Percentiles rank a stretch among this genome's conserved stretches.
Conservation (phyloP, 2,329 filamentous ascomycete genomes). For the Aureobasidium subglaciale region DNA sequence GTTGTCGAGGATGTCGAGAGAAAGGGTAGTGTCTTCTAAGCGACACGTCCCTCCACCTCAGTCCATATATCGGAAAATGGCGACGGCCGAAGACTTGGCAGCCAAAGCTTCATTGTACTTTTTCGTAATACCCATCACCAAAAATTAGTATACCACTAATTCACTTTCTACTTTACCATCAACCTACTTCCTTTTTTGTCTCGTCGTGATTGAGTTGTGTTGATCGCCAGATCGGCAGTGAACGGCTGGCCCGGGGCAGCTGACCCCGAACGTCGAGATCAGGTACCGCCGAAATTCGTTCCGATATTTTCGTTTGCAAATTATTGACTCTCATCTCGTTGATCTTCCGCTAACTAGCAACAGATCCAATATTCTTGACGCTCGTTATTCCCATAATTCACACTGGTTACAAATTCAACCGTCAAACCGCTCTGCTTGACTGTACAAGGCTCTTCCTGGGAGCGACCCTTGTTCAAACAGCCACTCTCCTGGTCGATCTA, state of each 20-base stretch:
- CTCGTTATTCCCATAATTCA: too few species aligned
- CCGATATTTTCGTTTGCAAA: not conserved
- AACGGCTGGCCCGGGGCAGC: not conserved
- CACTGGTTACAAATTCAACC: too few species aligned
- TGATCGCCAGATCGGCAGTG: not conserved
- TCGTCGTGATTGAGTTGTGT: not conserved
- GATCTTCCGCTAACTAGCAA: not conserved
- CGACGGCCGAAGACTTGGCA: not conserved
- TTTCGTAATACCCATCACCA: not conserved
- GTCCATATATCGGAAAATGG: not conserved
- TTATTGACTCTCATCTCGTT: not conserved
- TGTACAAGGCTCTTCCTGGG: too few species aligned
- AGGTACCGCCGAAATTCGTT: not conserved
- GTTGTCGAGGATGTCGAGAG: constrained; percentile 28
- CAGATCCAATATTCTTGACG: not conserved
- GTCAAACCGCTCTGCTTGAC: too few species aligned
- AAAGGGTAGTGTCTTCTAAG: constrained; percentile 29
- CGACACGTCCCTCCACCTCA: not conserved
- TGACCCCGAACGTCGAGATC: not conserved
- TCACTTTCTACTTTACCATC: not conserved
- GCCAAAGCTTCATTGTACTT: not conserved
- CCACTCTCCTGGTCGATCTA: too few species aligned
- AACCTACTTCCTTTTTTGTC: not conserved
- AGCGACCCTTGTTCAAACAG: too few species aligned
- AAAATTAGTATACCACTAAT: not conserved